Percentiles rank a stretch among this genome's conserved stretches.
phyloP scores from a whole-genome alignment of 2,329 filamentous ascomycete species.

The Elsinoe fawcettii region DNA sequence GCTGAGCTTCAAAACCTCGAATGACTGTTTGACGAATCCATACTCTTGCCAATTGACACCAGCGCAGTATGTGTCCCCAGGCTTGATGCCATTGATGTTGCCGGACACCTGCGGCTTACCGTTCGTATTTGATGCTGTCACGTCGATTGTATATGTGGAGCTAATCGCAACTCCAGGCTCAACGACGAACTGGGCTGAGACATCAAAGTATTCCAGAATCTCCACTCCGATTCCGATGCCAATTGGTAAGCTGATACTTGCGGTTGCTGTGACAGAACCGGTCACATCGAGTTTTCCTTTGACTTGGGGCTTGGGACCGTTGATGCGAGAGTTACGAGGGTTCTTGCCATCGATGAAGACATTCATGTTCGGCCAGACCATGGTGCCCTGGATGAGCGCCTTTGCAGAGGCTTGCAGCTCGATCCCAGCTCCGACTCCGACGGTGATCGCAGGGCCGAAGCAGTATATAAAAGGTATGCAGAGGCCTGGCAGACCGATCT shows the following conservation, averaged over 20 bases:
- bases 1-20: background rate
- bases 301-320: background rate
- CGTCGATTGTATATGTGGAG: background rate
- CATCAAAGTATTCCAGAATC: background rate
- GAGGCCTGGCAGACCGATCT: background rate
- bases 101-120: background rate
- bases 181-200: background rate
- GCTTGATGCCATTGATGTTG: background rate
- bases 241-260: background rate
- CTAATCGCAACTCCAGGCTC: background rate
- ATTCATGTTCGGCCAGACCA: background rate
- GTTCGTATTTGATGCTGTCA: background rate
- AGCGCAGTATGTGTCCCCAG: background rate
- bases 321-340: background rate
- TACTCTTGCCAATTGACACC: background rate
- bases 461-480: background rate
- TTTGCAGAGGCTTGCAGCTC: background rate
- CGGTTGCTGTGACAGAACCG: background rate
- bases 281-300: background rate
- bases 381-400: background rate
- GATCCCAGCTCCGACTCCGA: background rate
- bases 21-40: background rate
- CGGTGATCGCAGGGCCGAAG: background rate
- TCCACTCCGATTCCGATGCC: background rate
- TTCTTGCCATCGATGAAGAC: slow-evolving; percentile 5